phyloP scores from a whole-genome alignment of 148 eudicot genomes.

The Chenopodium formosanum region DNA sequence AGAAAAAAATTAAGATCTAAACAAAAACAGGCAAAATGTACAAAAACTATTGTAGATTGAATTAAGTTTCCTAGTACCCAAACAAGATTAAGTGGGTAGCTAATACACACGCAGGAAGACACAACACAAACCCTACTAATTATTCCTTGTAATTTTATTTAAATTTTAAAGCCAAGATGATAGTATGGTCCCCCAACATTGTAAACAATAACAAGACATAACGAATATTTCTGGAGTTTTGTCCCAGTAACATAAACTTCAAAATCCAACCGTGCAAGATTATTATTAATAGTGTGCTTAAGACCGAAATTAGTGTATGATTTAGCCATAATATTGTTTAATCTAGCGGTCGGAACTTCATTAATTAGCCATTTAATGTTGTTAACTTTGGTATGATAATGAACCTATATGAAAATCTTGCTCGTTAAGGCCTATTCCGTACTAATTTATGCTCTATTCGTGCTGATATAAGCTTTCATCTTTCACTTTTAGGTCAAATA shows the following conservation, averaged over 20 bases:
- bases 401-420: not conserved
- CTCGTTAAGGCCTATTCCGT: not conserved
- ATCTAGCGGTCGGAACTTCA: not conserved
- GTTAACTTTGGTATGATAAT: not conserved
- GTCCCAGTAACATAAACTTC: constrained; percentile 2
- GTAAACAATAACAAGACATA: constrained; percentile 15
- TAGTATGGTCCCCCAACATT: constrained; percentile 12
- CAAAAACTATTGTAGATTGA: not conserved
- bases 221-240: constrained; percentile 16
- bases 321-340: not conserved
- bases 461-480: too few relatives aligned
- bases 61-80: constrained; percentile 11
- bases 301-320: not conserved
- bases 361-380: not conserved
- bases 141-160: constrained; percentile 6
- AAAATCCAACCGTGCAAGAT: not conserved
- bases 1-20: not conserved
- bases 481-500: too few relatives aligned
- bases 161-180: not conserved
- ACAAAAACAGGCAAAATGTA: not conserved
- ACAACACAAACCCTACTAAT: not conserved
- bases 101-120: constrained; percentile 10
- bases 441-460: not conserved
- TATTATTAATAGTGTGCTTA: not conserved
- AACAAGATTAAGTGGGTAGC: constrained; percentile 11